These are phyloP conservation scores for Castanospermum australe DNA, from an alignment of 306 rosid genomes.

Conservation along the genomic window DNA sequence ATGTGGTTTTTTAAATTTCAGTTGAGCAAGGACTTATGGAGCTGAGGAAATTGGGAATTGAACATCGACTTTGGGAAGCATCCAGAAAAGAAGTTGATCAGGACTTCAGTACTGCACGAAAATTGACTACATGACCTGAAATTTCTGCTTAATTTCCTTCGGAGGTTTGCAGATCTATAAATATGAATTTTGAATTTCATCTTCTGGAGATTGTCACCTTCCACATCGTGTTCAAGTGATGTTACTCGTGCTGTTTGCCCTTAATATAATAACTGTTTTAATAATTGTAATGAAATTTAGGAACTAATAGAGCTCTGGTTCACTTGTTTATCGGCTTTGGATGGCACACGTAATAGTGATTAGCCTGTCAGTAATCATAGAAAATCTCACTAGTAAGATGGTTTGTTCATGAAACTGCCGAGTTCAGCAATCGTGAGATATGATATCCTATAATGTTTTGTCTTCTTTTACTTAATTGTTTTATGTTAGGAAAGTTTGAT, in stretches of 20 bases:
- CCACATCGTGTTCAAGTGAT: neutral
- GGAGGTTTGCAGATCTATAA: slow-evolving; percentile 3
- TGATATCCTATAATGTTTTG: neutral
- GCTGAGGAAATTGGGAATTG: slow-evolving; percentile 85
- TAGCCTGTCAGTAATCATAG: neutral
- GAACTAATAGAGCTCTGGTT: neutral
- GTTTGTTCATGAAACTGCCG: neutral
- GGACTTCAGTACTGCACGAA: slow-evolving; percentile 35
- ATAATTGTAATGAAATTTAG: neutral
- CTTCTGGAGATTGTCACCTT: neutral
- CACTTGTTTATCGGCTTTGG: neutral
- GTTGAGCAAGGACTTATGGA: slow-evolving; percentile 89
- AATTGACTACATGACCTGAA: slow-evolving; percentile 9
- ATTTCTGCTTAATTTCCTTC: slow-evolving; percentile 5
- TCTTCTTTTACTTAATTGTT: neutral
- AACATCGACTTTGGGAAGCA: slow-evolving; percentile 92
- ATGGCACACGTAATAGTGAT: neutral
- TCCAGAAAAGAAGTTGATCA: slow-evolving; percentile 75
- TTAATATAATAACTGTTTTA: neutral
- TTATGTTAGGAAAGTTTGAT: neutral
- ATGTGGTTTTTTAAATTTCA: slow-evolving; percentile 37
- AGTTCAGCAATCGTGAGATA: neutral
- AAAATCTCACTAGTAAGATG: neutral
- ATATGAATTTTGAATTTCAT: slow-evolving; percentile 21
- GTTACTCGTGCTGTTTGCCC: neutral